Base-by-base conservation (phyloP, 2,329 filamentous ascomycete species). In the Neospermospora avenae region DNA sequence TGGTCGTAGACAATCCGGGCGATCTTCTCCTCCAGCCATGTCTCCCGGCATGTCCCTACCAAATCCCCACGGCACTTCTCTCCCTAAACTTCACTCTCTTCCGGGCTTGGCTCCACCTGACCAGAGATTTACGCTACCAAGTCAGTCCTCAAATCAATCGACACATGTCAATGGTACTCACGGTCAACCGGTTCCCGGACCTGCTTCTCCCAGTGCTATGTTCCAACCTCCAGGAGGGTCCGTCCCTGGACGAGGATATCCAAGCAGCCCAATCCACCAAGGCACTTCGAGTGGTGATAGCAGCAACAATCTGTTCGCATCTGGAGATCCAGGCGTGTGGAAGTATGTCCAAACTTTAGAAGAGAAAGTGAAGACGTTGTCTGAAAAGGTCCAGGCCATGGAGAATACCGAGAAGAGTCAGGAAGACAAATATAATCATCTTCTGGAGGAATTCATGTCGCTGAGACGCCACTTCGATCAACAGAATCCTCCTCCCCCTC, bases 331-430 rank as follows among this genome's bases (percentile, higher is more conserved):
- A 63, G 86, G 85, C 44, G 77, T 93, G 8, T 91, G 87, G 87
- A 77, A 80, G 3, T 91, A 91, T 68, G 83, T 93, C 35, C 85
- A 90, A 59, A 81, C 80, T 18, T 77, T 93, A 53, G 89, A 93
- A 69, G 82, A 84, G 13, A 77, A 77, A 65, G 71, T 83, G n/a
- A 78, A 78, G 58, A 72, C 75, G 13, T 68, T 82, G 22, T 75
- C 73, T 39, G 79, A 81, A 35, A 76, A 76, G 53, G 71, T 81
- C 18, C 72, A 74, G 41, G 68, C 67, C 4, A 74, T 82, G 69
- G 78, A 73, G 55, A 65, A 58, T 22, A 66, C 68, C 25, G 67
- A 71, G 42, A 67, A 66, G 52, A 63, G 53, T 18, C 66, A 70
- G 45, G 66, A 70, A 64, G 61, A 70, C 11, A 67, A 68, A 57